These are phyloP conservation scores for Botrytis paeoniae DNA, from an alignment of 2,329 filamentous ascomycete genomes.

Conservation along the genomic window DNA sequence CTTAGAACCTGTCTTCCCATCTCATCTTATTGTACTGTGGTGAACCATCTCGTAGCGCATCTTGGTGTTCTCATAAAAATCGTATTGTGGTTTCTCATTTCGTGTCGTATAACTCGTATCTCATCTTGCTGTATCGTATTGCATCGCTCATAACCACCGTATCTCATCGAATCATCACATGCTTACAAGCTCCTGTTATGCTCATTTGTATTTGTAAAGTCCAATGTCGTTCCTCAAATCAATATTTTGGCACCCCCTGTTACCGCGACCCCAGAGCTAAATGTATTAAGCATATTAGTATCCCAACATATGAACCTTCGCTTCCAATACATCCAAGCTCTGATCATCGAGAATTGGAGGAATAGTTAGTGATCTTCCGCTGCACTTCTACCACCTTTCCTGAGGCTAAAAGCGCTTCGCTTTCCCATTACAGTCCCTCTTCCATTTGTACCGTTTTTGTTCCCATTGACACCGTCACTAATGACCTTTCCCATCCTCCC, in stretches of 20 bases:
- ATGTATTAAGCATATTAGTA: background rate
- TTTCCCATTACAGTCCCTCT: conserved; percentile 15
- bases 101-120: background rate
- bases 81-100: background rate
- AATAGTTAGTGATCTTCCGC: background rate
- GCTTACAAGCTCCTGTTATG: background rate
- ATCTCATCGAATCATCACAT: background rate
- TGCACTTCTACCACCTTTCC: conserved; percentile 10
- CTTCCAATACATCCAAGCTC: conserved; percentile 5
- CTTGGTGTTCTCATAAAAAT: background rate
- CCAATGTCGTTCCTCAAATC: background rate
- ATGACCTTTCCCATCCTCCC: conserved; percentile 12
- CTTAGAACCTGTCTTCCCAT: background rate
- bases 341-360: background rate
- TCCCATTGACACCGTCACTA: conserved; percentile 5
- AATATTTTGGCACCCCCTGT: background rate
- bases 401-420: conserved; percentile 17
- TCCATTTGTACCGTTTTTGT: background rate
- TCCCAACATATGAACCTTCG: background rate
- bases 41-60: background rate
- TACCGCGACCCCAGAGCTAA: background rate
- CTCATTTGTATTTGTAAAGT: background rate
- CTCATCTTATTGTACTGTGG: background rate
- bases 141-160: background rate
- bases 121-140: background rate